Base-by-base conservation (phyloP, 805 yeast genomes). In the Tetrapisispora fleetii region DNA sequence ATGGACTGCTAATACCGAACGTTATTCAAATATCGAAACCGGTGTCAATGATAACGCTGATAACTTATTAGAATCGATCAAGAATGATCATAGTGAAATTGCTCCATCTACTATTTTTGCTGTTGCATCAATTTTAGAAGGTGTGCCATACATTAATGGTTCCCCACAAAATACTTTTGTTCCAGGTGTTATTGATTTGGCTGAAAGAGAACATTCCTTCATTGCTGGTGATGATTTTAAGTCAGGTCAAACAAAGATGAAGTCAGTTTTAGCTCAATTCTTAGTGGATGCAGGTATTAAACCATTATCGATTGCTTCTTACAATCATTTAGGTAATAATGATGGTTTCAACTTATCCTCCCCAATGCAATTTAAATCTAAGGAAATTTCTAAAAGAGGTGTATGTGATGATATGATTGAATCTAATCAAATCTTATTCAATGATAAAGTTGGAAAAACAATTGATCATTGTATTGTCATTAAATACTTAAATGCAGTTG, bases 141-240 rank as follows among this genome's bases (percentile, higher is more conserved):
- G 79, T 40, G 80, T 82, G 51, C 95, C 97, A 47, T 90, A 88
- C 73, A 87, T 90, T 68, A 90, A 90, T 62, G 98, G 97, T 43
- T 88, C 96, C 38, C 98, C 98, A 47, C 98, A 90, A 72, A 90
- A 90, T 75, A 91, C 97, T 47, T 90, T 91, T 72, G 96, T 88
- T 49, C 97, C 97, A 21, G 98, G 98, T 56, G 85, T 84, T 53
- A 77, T 91, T 62, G 89, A 88, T 69, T 78, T 90, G 57, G 95
- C 97, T 43, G 95, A 89, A 69, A 64, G 75, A 59, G 65, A 86
- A 67, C 69, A 77, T 54, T 71, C 85, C 33, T 86, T 83, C 65
- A 89, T 90, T 62, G 98, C 95, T 49, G 98, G 98, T 59, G 98
- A 90, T 69, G 98, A 90, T 70, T 90, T 90, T 78, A 90, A 90